Evolutionary conservation across 495 filamentous ascomycete genomes (phyloP).

Genomic region (Diplogelasinospora grovesii): DNA sequence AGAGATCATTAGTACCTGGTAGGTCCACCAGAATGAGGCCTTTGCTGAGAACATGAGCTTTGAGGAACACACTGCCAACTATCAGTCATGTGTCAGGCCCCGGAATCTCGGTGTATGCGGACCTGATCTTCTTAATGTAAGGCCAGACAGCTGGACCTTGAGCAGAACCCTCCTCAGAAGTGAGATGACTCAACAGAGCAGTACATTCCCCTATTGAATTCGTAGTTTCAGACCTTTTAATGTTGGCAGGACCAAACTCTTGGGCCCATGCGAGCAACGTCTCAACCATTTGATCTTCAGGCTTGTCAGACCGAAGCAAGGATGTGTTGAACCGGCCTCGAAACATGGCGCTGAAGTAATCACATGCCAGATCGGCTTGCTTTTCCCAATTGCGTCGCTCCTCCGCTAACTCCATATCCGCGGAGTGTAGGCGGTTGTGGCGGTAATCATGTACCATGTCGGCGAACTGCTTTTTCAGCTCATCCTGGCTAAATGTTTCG

Average conservation of each 20-base stretch:
- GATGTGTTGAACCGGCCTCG: constrained; percentile 8
- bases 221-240: neutral
- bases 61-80: constrained; percentile 24
- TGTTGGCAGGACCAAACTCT: constrained; percentile 2
- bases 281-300: constrained; percentile 13
- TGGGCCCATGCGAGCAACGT: constrained; percentile 15
- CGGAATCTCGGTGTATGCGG: neutral
- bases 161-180: constrained; percentile 17
- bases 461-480: constrained; percentile 21
- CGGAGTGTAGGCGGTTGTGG: constrained; percentile 16
- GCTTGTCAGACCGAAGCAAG: constrained; percentile 4
- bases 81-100: neutral
- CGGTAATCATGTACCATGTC: constrained; percentile 24
- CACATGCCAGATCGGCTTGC: too few species aligned
- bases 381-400: too few species aligned
- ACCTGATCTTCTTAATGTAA: constrained; percentile 34
- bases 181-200: constrained; percentile 19
- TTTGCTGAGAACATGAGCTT: constrained; percentile 30
- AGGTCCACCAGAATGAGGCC: constrained; percentile 36
- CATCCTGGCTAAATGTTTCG: constrained; percentile 24
- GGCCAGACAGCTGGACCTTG: constrained; percentile 22
- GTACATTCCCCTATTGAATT: constrained; percentile 16
- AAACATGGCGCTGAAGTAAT: constrained; percentile 19
- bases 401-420: too few species aligned
- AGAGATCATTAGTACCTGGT: constrained; percentile 26